Conservation (phyloP, 2,329 filamentous ascomycete species). For the Tolypocladium sp. region DNA sequence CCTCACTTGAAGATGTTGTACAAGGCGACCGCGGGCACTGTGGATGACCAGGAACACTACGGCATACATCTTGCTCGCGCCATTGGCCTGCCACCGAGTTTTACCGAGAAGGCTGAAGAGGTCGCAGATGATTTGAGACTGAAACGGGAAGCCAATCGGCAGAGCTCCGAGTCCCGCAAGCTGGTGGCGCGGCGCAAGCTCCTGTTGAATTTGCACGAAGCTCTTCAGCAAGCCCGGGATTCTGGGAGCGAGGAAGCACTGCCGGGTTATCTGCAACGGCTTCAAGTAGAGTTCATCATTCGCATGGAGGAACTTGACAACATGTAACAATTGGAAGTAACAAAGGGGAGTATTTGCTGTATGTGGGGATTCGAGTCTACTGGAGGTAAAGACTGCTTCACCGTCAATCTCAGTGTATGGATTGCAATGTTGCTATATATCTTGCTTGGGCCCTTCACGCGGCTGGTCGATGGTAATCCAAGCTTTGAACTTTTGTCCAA, state of each 20-base stretch:
- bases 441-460: neutral
- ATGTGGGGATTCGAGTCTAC: neutral
- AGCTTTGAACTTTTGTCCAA: neutral
- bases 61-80: conserved; percentile 74
- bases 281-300: conserved; percentile 63
- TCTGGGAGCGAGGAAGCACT: conserved; percentile 56
- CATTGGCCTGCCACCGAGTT: conserved; percentile 58
- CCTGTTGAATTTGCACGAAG: conserved; percentile 63
- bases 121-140: conserved; percentile 55
- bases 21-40: conserved; percentile 63
- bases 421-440: neutral
- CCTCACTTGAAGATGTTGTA: conserved; percentile 79
- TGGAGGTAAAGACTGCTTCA: neutral
- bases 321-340: conserved; percentile 5
- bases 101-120: conserved; percentile 59
- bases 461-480: neutral
- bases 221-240: conserved; percentile 57
- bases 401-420: neutral
- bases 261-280: conserved; percentile 16
- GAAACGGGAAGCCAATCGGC: conserved; percentile 47
- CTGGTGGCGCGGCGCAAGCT: conserved; percentile 60
- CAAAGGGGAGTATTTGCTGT: neutral
- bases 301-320: conserved; percentile 59
- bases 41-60: conserved; percentile 61
- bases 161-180: conserved; percentile 47